Base-by-base conservation (phyloP, 805 yeast genomes). In the Candida sanyiensis region DNA sequence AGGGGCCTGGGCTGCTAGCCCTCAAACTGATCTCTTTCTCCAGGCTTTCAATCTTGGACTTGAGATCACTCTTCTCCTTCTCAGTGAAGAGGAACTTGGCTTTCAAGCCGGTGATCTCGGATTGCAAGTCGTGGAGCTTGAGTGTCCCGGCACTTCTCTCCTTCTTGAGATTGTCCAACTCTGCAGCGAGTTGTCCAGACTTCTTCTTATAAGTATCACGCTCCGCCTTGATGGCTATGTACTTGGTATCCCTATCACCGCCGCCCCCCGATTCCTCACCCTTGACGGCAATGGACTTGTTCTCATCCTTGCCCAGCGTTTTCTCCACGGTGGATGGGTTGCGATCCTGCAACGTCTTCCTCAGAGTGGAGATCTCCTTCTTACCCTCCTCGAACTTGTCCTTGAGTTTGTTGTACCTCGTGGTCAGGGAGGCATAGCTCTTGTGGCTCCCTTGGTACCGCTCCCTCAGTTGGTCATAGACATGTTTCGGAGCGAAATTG, bases 71-170 rank as follows among this genome's bases (percentile, higher is more conserved):
- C 12, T 40, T 37, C 23, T 37, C 37, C 12, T 31, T 32, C 28
- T 37, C 42, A 5, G 40, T 21, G 6, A 28, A 27, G 6, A 39
- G 20, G 25, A 31, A 38, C 12, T 43, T 45, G 1, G 35, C 19
- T 9, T 38, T 40, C 6, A 41, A 23, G 5, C 29, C 35, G 2
- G 35, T 38, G 6, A 47, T 7, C 11, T 42, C 37, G 1, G 28
- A 22, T 3, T 42, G 38, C 2, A 33, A 10, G 12, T 32, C 20
- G 6, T 33, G n/a, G 1, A 28, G 18, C 7, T 33, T 29, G 3
- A 33, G 28, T 15, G 30, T 24, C 2, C 29, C 18, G 7, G 28
- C 7, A 2, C 29, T 18, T 17, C 35, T 44, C 3, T 34, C 40
- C 5, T 26, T 21, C 9, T 26, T 37, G 8, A 12, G 7, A n/a